phyloP scores from a whole-genome alignment of 768 basidiomycete species.

The Russula ochroleuca region DNA sequence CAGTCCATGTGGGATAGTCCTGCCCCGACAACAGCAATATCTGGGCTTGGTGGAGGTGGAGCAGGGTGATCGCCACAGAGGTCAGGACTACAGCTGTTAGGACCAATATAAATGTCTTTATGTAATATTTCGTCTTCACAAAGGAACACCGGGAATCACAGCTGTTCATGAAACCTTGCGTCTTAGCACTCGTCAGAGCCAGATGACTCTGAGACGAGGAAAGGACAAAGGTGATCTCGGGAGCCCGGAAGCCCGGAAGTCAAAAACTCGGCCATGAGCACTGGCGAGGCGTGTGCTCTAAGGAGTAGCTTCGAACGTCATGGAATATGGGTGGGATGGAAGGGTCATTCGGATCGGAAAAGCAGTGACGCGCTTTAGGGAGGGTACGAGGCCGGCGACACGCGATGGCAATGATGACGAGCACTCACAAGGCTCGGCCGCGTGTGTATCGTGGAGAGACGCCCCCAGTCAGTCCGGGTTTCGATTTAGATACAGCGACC shows the following conservation, averaged over 20 bases:
- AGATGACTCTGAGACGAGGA: too few relatives aligned
- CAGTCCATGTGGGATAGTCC: not conserved
- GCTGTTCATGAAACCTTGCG: not conserved
- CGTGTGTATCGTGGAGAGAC: too few relatives aligned
- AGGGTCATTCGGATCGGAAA: not conserved
- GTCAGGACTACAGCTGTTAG: constrained; percentile 18
- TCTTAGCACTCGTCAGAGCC: too few relatives aligned
- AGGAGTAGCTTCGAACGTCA: constrained; percentile 1
- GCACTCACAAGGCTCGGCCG: too few relatives aligned
- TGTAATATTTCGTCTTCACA: not conserved
- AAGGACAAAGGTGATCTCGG: too few relatives aligned
- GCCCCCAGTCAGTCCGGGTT: too few relatives aligned
- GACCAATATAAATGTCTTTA: not conserved
- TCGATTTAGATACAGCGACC: too few relatives aligned
- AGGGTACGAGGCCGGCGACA: too few relatives aligned
- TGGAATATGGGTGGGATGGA: not conserved
- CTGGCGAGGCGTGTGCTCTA: too few relatives aligned
- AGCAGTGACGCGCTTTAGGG: not conserved
- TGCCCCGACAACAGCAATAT: constrained; percentile 7
- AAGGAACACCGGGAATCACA: not conserved
- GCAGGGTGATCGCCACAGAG: not conserved
- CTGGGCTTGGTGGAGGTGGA: constrained; percentile 6
- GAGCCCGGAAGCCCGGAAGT: too few relatives aligned
- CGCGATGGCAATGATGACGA: too few relatives aligned
- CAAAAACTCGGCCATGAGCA: too few relatives aligned